A percentile compares a stretch with the other conserved stretches of the same genome.
Evolutionary conservation across 495 filamentous ascomycete genomes (phyloP).

Genomic region (Wilcoxina mikolae): DNA sequence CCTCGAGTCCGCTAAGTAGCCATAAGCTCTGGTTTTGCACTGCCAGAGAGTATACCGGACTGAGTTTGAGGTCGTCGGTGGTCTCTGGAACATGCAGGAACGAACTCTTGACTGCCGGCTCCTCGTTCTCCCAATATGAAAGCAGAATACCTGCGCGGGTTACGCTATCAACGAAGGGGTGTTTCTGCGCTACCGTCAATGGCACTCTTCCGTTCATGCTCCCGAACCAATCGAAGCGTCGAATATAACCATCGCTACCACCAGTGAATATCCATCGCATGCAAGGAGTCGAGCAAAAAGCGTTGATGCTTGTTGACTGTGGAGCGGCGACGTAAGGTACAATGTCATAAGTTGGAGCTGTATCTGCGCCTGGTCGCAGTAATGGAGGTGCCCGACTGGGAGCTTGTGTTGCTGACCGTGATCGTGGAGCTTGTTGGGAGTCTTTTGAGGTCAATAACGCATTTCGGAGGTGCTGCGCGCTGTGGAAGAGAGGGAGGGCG

Average conservation of each 20-base stretch:
- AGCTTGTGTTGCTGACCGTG: conserved; percentile 31
- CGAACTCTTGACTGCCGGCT: conserved; percentile 29
- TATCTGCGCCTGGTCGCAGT: conserved; percentile 64
- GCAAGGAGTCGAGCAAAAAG: conserved; percentile 79
- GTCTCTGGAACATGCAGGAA: conserved; percentile 19
- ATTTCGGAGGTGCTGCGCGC: not conserved
- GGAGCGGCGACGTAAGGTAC: conserved; percentile 93
- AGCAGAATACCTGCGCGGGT: conserved; percentile 75
- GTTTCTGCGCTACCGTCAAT: conserved; percentile 86
- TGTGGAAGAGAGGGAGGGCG: not conserved
- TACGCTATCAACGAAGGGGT: conserved; percentile 95
- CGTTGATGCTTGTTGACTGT: conserved; percentile 89
- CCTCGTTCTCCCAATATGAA: conserved; percentile 91
- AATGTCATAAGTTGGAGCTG: conserved; percentile 83
- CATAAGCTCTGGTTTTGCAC: conserved; percentile 80
- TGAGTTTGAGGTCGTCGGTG: conserved; percentile 35
- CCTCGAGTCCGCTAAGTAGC: conserved; percentile 74
- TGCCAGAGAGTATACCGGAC: conserved; percentile 86
- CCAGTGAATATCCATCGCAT: conserved; percentile 92
- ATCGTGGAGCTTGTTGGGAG: conserved; percentile 7
- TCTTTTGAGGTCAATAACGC: conserved; percentile 18
- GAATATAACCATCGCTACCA: conserved; percentile 83
- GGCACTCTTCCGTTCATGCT: conserved; percentile 89
- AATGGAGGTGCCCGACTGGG: conserved; percentile 42
- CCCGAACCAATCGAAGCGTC: conserved; percentile 89